Base-by-base conservation (phyloP, 2,329 filamentous ascomycete genomes). In the Ophiocordyceps sinensis region DNA sequence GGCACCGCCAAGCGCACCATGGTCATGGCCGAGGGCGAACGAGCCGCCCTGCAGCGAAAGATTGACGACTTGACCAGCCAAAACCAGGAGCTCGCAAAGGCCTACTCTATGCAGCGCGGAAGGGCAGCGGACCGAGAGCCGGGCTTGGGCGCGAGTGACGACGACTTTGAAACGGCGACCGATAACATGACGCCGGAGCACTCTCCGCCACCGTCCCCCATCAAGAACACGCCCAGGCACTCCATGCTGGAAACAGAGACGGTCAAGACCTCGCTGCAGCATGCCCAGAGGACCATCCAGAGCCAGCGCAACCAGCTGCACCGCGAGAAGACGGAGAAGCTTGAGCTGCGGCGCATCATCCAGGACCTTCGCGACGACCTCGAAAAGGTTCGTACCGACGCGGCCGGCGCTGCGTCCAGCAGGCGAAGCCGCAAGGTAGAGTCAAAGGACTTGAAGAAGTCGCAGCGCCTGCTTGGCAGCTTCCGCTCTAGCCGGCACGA, bases 261-360 rank as follows among this genome's bases (percentile, higher is more conserved):
- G 0, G 67, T 98, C 50, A 93, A 91, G 65, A 93, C 88, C 41
- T 95, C 89, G 23, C 72, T 96, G 26, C 82, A 87, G 50, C 91
- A 98, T 58, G 89, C 91, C 32, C 91, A 96, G 59, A 79, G 89
- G 43, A 95, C 94, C 64, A 95, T 98, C 44, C 89, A 96, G 59
- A 94, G 86, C 53, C 75, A 96, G 51, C 87, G 94, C 62, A 87
- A 83, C 59, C 94, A 88, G 53, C 84, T 96, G 37, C 89, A 98
- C 60, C 83, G 91, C 29, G 91, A 98, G 61, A 98, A 96, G 77
- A 95, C 89, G 0, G 91, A 98, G 61, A 98, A 95, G 68, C 75
- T 96, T 26, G 91, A 98, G 62, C 75, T 96, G 41, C 88, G 86
- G 63, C 83, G 89, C 44, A 85, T 98, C 74, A 75, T 96, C 28